phyloP scores from a whole-genome alignment of 306 rosid species.

The Herpetospermum pedunculosum region DNA sequence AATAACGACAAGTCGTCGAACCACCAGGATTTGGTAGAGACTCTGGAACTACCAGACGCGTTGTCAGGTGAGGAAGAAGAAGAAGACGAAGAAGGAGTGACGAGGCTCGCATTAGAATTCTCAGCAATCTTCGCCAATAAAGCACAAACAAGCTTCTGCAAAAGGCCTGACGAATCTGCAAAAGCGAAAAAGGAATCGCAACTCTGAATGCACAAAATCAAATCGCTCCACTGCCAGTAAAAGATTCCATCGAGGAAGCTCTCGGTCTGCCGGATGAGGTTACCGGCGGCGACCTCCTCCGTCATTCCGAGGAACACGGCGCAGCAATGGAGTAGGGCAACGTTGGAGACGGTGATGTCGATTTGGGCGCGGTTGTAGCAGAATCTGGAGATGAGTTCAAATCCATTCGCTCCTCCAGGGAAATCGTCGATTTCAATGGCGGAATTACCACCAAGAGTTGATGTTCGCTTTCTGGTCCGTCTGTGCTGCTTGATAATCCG shows the following conservation, averaged over 20 bases:
- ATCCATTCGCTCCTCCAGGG: slow-evolving; percentile 67
- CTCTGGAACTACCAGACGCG: slow-evolving; percentile 10
- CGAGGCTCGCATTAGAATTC: slow-evolving; percentile 25
- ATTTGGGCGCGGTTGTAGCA: slow-evolving; percentile 47
- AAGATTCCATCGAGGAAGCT: slow-evolving; percentile 36
- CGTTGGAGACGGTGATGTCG: slow-evolving; percentile 36
- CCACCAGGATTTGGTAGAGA: slow-evolving; percentile 56
- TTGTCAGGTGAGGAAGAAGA: slow-evolving; percentile 44
- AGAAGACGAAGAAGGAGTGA: slow-evolving; percentile 20
- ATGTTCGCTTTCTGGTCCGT: neutral
- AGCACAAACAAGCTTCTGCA: slow-evolving; percentile 52
- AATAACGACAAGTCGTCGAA: slow-evolving; percentile 52
- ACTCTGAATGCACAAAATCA: slow-evolving; percentile 30
- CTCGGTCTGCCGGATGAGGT: slow-evolving; percentile 50
- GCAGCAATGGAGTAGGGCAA: slow-evolving; percentile 41
- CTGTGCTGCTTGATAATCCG: neutral
- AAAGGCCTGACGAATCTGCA: slow-evolving; percentile 39
- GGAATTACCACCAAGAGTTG: neutral
- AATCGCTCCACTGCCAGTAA: slow-evolving; percentile 52
- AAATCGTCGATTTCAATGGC: neutral
- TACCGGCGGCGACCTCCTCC: slow-evolving; percentile 27
- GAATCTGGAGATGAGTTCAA: slow-evolving; percentile 53
- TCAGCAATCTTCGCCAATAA: slow-evolving; percentile 38
- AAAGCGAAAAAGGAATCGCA: slow-evolving; percentile 21
- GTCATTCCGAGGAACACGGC: slow-evolving; percentile 54